Conservation (phyloP, 768 basidiomycete species). For the Boletellus ananiceps region DNA sequence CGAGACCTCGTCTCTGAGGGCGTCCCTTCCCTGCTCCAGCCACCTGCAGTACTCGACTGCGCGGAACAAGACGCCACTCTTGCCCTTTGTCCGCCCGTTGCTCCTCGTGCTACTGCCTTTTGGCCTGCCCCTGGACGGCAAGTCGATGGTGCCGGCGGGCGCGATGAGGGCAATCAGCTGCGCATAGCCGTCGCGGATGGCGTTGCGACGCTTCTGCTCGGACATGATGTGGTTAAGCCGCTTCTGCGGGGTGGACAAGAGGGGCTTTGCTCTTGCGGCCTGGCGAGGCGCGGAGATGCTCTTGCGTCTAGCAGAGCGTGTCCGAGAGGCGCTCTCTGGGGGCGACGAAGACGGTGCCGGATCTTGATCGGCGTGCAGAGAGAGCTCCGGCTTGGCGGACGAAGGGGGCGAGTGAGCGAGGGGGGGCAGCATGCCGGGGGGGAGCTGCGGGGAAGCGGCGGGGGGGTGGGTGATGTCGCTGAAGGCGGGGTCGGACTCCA, state of each 20-base stretch:
- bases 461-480: conserved; percentile 7
- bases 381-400: conserved; percentile 3
- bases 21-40: conserved; percentile 79
- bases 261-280: conserved; percentile 48
- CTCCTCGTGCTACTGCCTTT: conserved; percentile 68
- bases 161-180: conserved; percentile 79
- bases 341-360: conserved; percentile 5
- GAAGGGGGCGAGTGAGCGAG: conserved; percentile 3
- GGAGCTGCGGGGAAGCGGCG: not conserved
- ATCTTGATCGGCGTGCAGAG: conserved; percentile 10
- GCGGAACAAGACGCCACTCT: conserved; percentile 84
- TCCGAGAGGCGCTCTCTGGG: conserved; percentile 8
- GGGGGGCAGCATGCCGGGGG: not conserved
- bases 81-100: conserved; percentile 74
- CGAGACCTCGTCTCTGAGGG: conserved; percentile 62
- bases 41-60: conserved; percentile 82
- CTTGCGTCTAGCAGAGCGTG: conserved; percentile 22
- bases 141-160: conserved; percentile 69
- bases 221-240: conserved; percentile 92
- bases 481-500: conserved; percentile 38
- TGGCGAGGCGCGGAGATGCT: conserved; percentile 22
- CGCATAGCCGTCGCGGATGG: conserved; percentile 86
- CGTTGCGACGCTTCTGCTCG: conserved; percentile 89
- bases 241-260: conserved; percentile 81
- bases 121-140: conserved; percentile 75